Percentiles rank a stretch among this genome's conserved stretches.
Evolutionary conservation across 106 monocot species (phyloP).

Genomic region (Amphibolis antarctica): DNA sequence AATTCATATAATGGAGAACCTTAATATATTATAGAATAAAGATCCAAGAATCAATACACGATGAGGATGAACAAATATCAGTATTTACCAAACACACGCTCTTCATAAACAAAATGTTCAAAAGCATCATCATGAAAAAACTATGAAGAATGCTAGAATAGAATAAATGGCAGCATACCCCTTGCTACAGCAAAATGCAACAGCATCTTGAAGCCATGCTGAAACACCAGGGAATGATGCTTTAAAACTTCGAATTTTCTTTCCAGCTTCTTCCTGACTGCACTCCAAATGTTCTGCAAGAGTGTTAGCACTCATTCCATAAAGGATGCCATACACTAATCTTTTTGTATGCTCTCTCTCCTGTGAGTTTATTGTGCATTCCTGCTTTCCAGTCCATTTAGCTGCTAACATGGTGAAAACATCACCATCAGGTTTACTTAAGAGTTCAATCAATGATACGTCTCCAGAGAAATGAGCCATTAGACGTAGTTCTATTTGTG

Average conservation of each 20-base stretch:
- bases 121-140: neutral
- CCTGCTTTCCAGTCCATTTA: conserved; percentile 68
- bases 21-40: too few relatives aligned
- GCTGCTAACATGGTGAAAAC: conserved; percentile 84
- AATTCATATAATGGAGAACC: neutral
- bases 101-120: neutral
- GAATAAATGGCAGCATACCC: conserved; percentile 36
- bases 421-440: conserved; percentile 88
- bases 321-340: conserved; percentile 89
- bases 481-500: conserved; percentile 83
- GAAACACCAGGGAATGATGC: conserved; percentile 74
- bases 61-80: neutral
- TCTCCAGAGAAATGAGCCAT: conserved; percentile 97
- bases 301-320: conserved; percentile 87
- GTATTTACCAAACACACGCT: neutral
- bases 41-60: too few relatives aligned
- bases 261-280: conserved; percentile 51
- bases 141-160: neutral
- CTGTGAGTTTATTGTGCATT: conserved; percentile 34
- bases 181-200: conserved; percentile 55
- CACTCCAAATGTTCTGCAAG: conserved; percentile 89
- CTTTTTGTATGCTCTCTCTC: conserved; percentile 90
- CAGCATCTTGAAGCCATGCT: conserved; percentile 71
- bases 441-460: conserved; percentile 54
- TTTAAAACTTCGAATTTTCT: conserved; percentile 77